Base-by-base conservation (phyloP, 192 early-diverging fungal genomes). In the Podila minutissima region DNA sequence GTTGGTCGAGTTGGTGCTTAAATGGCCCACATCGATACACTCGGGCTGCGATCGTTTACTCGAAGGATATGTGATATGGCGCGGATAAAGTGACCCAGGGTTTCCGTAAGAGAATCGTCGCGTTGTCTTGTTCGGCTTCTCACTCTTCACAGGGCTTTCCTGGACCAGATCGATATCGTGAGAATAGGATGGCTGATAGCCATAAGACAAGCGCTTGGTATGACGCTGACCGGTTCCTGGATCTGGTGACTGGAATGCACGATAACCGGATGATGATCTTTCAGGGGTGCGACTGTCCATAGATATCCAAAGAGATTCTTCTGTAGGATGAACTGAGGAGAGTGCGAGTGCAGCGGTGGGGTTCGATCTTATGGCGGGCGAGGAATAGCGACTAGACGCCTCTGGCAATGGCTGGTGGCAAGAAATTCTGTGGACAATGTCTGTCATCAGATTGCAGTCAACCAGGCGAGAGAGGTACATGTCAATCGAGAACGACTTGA, bases 391-490 rank as follows among this genome's bases (percentile, higher is more conserved):
- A 22, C 5, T 53, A 6, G n/a, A n/a, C n/a, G n/a, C n/a, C 50
- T 17, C 1, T 53, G 50, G n/a, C 38, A 29, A 60, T 48, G 17
- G 29, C 5, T 2, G 59, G 4, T 32, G 3, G 59, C n/a, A 28
- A 41, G 57, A 33, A 71, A 48, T n/a, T 35, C 35, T 33, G 35
- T 26, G 19, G 7, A 71, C 22, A 22, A 62, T 26, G 26, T 57
- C 24, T 9, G 51, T 4, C 6, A 71, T 31, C 11, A 24, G 20
- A 13, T 13, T 38, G 11, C 60, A 20, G 22, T 71, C 69, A 13
- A 57, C 69, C 7, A 71, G 26, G 12, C 69, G 37, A 11, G 69
- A 71, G 48, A 71, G 50, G 31, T 19, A 71, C 59, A 71, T 60
- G 19, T 63, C 62, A 17, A 71, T 63, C 11, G 62, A 29, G 20